Conservation (phyloP, 345 rosid species). For the Combretum micranthum region DNA sequence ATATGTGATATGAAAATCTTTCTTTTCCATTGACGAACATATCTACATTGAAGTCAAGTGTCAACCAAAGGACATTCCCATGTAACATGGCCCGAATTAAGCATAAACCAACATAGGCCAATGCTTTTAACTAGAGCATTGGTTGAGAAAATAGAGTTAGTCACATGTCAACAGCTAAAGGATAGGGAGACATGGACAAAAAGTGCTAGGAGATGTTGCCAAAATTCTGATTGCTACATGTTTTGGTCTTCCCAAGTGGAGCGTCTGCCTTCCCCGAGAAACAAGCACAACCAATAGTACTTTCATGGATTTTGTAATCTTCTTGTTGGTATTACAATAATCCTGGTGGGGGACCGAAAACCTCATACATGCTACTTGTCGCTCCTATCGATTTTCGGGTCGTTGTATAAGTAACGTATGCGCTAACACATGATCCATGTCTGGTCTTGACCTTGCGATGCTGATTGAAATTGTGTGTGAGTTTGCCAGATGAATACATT, state of each 20-base stretch:
- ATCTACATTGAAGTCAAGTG: background rate
- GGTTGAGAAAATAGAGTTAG: background rate
- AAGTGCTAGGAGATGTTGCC: slow-evolving; percentile 33
- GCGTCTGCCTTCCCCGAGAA: slow-evolving; percentile 10
- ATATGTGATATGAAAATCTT: too few species aligned
- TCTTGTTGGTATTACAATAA: background rate
- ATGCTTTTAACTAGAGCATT: background rate
- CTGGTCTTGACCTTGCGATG: too few species aligned
- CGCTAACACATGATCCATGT: too few species aligned
- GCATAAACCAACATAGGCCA: slow-evolving; percentile 3
- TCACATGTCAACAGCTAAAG: slow-evolving; percentile 14
- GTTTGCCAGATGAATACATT: too few species aligned
- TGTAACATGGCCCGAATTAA: slow-evolving; percentile 3
- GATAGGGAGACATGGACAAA: slow-evolving; percentile 53
- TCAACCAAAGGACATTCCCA: background rate
- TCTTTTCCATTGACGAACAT: too few species aligned
- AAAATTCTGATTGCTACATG: slow-evolving; percentile 14
- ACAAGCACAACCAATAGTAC: slow-evolving; percentile 12
- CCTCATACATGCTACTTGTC: slow-evolving; percentile 40
- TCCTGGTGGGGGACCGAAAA: slow-evolving; percentile 34
- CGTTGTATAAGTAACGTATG: slow-evolving; percentile 14
- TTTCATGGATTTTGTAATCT: slow-evolving; percentile 3
- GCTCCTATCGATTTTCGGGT: slow-evolving; percentile 21
- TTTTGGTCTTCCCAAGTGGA: slow-evolving; percentile 1
- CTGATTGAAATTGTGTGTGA: too few species aligned